phyloP scores from a whole-genome alignment of 148 eudicot genomes.

The Diospyros kaki region DNA sequence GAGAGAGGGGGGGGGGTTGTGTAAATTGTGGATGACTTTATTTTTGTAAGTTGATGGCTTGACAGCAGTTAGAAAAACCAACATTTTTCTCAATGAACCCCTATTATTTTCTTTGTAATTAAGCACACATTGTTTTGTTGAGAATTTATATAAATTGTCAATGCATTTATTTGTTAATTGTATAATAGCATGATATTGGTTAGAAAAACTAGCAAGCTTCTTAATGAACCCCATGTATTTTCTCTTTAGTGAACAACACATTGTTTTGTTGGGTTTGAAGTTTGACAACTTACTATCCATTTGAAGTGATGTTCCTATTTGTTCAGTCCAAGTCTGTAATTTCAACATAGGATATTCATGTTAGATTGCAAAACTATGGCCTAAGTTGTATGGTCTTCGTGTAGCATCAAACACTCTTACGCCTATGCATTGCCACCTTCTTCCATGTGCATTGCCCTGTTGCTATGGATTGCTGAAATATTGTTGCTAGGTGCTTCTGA shows the following conservation, averaged over 20 bases:
- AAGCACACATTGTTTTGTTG: no score
- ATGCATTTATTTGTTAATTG: no score
- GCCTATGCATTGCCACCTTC: no score
- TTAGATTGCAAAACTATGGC: background rate
- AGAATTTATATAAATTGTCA: no score
- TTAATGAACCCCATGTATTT: background rate
- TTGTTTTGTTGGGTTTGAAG: conserved; percentile 2
- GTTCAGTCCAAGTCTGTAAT: background rate
- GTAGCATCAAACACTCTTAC: background rate
- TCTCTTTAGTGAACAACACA: background rate
- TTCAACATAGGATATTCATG: background rate
- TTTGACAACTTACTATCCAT: background rate
- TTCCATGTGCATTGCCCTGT: no score
- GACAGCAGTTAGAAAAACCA: background rate
- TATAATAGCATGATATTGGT: background rate
- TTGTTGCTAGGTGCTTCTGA: background rate
- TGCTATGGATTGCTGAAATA: background rate
- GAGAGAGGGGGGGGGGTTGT: no score
- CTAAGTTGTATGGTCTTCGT: background rate
- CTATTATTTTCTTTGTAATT: background rate
- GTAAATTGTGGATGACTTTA: background rate
- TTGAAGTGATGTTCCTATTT: background rate
- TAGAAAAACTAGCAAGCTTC: background rate
- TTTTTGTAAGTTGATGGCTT: background rate
- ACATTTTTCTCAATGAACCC: background rate